Evolutionary conservation across 2,329 filamentous ascomycete genomes (phyloP).

Genomic region (Trichophyton schoenleinii): DNA sequence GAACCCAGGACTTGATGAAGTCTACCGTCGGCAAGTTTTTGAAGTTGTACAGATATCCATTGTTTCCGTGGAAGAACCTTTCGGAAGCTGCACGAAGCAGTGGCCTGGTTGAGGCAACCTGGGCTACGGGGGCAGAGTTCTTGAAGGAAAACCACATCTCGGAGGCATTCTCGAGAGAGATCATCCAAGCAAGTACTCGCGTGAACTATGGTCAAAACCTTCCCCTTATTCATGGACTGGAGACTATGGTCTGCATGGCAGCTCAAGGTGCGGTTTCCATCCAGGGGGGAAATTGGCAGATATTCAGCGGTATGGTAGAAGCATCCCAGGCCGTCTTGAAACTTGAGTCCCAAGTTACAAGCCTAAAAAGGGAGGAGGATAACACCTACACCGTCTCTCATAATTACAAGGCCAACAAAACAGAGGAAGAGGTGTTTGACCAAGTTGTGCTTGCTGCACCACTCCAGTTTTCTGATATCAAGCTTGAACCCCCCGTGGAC

Average conservation of each 20-base stretch:
- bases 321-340: conserved; percentile 48
- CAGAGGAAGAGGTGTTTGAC: conserved; percentile 45
- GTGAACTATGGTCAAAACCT: conserved; percentile 94
- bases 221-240: conserved; percentile 71
- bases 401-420: conserved; percentile 16
- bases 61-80: conserved; percentile 74
- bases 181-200: conserved; percentile 80
- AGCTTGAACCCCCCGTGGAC: conserved; percentile 31
- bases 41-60: conserved; percentile 63
- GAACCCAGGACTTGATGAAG: conserved; percentile 60
- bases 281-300: conserved; percentile 81
- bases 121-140: conserved; percentile 60
- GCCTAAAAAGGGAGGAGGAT: conserved; percentile 36
- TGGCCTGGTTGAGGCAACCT: conserved; percentile 53
- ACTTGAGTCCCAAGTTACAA: conserved; percentile 55
- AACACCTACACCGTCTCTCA: conserved; percentile 36
- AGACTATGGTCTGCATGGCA: conserved; percentile 85
- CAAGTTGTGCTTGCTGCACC: conserved; percentile 73
- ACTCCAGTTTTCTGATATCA: conserved; percentile 65
- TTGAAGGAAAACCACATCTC: conserved; percentile 56
- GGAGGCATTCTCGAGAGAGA: conserved; percentile 57
- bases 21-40: conserved; percentile 59
- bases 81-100: conserved; percentile 55
- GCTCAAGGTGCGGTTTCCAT: conserved; percentile 71
- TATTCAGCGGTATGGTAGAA: conserved; percentile 72